These are phyloP conservation scores for Coemansia sp. DNA, from an alignment of 192 early-diverging fungal species.

Conservation along the genomic window DNA sequence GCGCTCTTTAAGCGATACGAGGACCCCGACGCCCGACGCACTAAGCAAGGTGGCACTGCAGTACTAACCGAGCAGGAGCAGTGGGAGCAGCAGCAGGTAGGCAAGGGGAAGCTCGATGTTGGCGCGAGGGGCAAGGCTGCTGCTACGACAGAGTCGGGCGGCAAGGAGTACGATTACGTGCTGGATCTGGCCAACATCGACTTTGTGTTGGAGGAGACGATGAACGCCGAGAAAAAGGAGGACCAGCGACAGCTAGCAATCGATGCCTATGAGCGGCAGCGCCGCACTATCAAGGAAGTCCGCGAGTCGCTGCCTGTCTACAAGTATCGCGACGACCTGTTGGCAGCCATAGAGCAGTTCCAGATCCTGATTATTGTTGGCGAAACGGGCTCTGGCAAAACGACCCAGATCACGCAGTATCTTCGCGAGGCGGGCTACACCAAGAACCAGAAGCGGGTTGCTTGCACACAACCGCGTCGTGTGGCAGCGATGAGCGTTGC, in stretches of 20 bases:
- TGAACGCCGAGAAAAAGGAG: conserved; percentile 58
- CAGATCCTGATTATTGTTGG: conserved; percentile 95
- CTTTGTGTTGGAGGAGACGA: conserved; percentile 77
- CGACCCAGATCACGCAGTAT: conserved; percentile 98
- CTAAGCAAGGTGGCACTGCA: conserved; percentile 50
- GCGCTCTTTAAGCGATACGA: conserved; percentile 88
- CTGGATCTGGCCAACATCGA: conserved; percentile 91
- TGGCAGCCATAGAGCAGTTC: conserved; percentile 79
- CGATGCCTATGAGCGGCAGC: conserved; percentile 68
- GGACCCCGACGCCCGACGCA: conserved; percentile 52
- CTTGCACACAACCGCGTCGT: conserved; percentile 97
- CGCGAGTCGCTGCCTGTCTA: conserved; percentile 87
- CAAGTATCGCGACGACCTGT: conserved; percentile 75
- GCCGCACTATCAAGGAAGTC: conserved; percentile 51
- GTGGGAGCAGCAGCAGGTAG: conserved; percentile 88
- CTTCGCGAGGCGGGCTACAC: conserved; percentile 94
- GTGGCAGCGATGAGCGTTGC: conserved; percentile 99
- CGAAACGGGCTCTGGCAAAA: conserved; percentile 98
- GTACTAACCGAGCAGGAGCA: conserved; percentile 74
- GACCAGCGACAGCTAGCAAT: conserved; percentile 59
- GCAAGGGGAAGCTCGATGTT: conserved; percentile 56
- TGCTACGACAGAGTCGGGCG: conserved; percentile 44
- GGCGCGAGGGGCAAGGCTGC: conserved; percentile 56
- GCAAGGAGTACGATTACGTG: conserved; percentile 85
- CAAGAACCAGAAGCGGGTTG: conserved; percentile 79